Evolutionary conservation across 257 asterid species (phyloP).

Genomic region (Forsythia suspensa): DNA sequence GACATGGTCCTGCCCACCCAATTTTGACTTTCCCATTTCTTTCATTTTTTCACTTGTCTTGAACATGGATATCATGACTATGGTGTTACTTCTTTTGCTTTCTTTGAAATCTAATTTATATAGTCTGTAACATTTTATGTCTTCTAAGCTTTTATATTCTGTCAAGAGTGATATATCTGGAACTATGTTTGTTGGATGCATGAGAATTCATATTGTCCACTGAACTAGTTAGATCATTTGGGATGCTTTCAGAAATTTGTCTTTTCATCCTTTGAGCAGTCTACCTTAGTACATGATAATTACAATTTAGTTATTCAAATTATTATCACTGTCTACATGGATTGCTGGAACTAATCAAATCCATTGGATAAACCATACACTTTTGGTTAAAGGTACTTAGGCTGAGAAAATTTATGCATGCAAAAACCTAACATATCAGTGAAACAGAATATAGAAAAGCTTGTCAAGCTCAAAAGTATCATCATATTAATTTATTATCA

Average conservation of each 20-base stretch:
- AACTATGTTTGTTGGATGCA: not conserved
- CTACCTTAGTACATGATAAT: not conserved
- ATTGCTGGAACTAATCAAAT: constrained; percentile 1
- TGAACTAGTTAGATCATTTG: not conserved
- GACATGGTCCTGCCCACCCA: constrained; percentile 3
- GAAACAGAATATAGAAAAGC: constrained; percentile 1
- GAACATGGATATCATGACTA: not conserved
- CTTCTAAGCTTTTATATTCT: not conserved
- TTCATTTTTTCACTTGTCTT: not conserved
- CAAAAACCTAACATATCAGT: constrained; percentile 9
- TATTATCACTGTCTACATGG: not conserved
- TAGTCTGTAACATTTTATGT: not conserved
- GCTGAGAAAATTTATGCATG: not conserved
- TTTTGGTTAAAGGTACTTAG: not conserved
- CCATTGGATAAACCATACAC: not conserved
- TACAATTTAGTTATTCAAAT: not conserved
- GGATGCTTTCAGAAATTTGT: not conserved
- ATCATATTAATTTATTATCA: not conserved
- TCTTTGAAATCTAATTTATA: not conserved
- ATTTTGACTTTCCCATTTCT: not conserved
- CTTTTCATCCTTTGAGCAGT: not conserved
- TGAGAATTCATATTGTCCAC: not conserved
- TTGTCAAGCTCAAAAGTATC: not conserved
- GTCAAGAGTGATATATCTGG: not conserved
- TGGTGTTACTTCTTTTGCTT: not conserved